Percentiles rank a stretch among this genome's conserved stretches.
phyloP scores from a whole-genome alignment of 306 rosid genomes.

The Quercus parvula region DNA sequence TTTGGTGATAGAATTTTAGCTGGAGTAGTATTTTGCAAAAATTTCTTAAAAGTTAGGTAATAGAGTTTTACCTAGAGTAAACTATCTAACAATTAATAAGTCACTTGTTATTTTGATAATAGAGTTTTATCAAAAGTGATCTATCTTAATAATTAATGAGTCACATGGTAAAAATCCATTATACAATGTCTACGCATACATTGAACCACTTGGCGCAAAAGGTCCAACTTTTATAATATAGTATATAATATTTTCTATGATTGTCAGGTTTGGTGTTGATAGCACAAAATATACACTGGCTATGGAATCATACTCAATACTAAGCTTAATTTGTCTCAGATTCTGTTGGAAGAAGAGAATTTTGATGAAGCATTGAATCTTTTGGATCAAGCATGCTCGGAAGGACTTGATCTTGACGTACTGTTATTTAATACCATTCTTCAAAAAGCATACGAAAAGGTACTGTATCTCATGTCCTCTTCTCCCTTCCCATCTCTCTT shows the following conservation, averaged over 20 bases:
- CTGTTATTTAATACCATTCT: conserved; percentile 62
- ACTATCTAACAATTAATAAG: too few species aligned
- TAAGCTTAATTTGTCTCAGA: conserved; percentile 46
- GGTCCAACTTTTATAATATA: too few species aligned
- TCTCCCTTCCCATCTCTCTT: conserved; percentile 1
- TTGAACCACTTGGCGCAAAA: too few species aligned
- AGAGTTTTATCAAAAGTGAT: too few species aligned
- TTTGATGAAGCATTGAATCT: conserved; percentile 56
- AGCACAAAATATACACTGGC: not conserved
- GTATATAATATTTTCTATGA: not conserved
- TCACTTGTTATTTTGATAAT: too few species aligned
- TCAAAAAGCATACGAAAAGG: conserved; percentile 53
- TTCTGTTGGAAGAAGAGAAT: conserved; percentile 51
- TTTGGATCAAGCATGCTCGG: conserved; percentile 58
- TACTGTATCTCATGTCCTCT: conserved; percentile 23
- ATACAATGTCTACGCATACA: too few species aligned
- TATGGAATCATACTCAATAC: conserved; percentile 6
- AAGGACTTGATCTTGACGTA: conserved; percentile 57
- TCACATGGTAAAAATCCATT: too few species aligned
- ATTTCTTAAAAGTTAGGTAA: too few species aligned
- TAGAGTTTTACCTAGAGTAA: too few species aligned
- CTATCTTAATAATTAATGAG: too few species aligned
- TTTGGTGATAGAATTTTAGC: too few species aligned
- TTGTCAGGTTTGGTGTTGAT: not conserved
- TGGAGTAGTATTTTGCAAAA: too few species aligned